Conservation (phyloP, 768 basidiomycete genomes). For the Pisolithus sp. region DNA sequence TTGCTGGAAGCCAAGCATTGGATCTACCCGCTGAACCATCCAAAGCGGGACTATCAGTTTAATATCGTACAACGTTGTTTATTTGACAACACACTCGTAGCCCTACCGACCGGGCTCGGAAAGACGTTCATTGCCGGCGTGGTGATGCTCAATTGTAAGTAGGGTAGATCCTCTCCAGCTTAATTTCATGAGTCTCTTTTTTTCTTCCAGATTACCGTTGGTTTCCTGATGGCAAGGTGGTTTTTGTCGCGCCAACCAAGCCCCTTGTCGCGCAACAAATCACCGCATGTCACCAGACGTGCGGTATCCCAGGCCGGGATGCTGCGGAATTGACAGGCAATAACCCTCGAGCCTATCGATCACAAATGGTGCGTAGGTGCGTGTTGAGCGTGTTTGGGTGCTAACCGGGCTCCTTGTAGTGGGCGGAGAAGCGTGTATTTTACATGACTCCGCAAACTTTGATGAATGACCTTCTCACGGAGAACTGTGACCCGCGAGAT, state of each 20-base stretch:
- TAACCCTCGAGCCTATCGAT: slow-evolving; percentile 46
- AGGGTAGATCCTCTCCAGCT: neutral
- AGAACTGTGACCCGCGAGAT: slow-evolving; percentile 69
- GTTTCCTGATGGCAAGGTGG: slow-evolving; percentile 87
- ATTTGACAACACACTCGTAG: slow-evolving; percentile 90
- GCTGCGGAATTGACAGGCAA: slow-evolving; percentile 85
- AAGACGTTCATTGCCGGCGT: slow-evolving; percentile 98
- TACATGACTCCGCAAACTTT: slow-evolving; percentile 97
- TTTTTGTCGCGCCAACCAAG: slow-evolving; percentile 95
- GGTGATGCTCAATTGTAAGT: slow-evolving; percentile 88
- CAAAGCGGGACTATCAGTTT: slow-evolving; percentile 89
- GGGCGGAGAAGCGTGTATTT: slow-evolving; percentile 78
- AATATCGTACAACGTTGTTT: slow-evolving; percentile 84
- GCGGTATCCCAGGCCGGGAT: slow-evolving; percentile 86
- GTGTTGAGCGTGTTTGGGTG: neutral
- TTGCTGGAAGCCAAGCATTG: slow-evolving; percentile 77
- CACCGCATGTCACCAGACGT: slow-evolving; percentile 85
- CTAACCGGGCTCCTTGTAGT: slow-evolving; percentile 36
- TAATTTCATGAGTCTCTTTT: neutral
- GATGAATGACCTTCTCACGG: slow-evolving; percentile 72
- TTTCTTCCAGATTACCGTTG: slow-evolving; percentile 70
- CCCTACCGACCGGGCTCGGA: slow-evolving; percentile 91
- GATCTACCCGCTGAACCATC: slow-evolving; percentile 85
- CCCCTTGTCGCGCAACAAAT: slow-evolving; percentile 95
- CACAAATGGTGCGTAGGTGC: slow-evolving; percentile 47